A percentile compares a stretch with the other conserved stretches of the same genome.
Evolutionary conservation across 306 rosid species (phyloP).

Genomic region (Cucurbita maxima): DNA sequence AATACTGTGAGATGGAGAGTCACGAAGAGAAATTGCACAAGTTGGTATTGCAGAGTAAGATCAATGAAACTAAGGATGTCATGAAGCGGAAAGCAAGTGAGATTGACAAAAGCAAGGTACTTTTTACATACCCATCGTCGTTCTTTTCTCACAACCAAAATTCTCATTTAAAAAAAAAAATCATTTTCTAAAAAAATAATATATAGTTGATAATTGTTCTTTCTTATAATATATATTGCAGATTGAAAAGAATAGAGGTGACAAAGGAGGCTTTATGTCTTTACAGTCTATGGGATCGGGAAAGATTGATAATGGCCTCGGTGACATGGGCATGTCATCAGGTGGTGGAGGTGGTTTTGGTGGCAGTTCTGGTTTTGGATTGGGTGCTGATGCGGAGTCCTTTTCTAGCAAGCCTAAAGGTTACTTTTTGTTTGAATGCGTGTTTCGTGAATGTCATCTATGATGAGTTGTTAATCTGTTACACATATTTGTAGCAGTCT

Average conservation of each 20-base stretch:
- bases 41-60: constrained; percentile 83
- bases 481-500: neutral
- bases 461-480: neutral
- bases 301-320: constrained; percentile 63
- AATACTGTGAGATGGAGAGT: constrained; percentile 99
- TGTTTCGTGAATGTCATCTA: neutral
- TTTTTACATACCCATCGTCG: neutral
- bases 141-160: neutral
- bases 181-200: neutral
- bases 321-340: constrained; percentile 66
- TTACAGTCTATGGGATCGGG: constrained; percentile 86
- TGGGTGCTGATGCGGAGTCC: constrained; percentile 56
- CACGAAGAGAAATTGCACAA: constrained; percentile 96
- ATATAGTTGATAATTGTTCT: neutral
- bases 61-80: constrained; percentile 86
- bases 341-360: constrained; percentile 84
- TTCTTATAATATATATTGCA: constrained; percentile 18
- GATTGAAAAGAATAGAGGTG: constrained; percentile 82
- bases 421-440: constrained; percentile 14
- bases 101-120: constrained; percentile 99
- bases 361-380: constrained; percentile 76
- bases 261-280: constrained; percentile 79
- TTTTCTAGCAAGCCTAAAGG: constrained; percentile 80
- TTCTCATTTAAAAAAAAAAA: neutral
- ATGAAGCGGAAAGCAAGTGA: constrained; percentile 98